Base-by-base conservation (phyloP, 441 rosid genomes). In the Populus trichocarpa region DNA sequence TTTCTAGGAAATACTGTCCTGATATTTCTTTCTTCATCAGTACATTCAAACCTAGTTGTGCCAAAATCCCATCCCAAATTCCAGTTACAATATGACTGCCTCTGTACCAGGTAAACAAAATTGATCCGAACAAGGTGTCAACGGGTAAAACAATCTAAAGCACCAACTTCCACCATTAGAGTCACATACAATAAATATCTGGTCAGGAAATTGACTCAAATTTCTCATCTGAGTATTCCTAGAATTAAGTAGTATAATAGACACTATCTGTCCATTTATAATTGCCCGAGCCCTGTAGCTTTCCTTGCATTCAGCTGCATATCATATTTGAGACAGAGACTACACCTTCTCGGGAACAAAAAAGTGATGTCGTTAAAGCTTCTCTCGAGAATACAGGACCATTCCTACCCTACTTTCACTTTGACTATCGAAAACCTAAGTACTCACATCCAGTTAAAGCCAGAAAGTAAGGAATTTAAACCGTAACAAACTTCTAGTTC, bases 341-440 rank as follows among this genome's bases (percentile, higher is more conserved):
- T 8, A 67, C 14, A 32, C 33, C 57, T 30, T 28, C 32, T 46
- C n/a, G 3, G 30, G 14, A 7, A 9, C 13, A 14, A 25, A 32
- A 33, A 13, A 18, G 71, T 61, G 71, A 70, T 77, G 75, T n/a
- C 63, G 25, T 77, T 61, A 77, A 70, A 61, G 79, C 74, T 77
- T 38, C 36, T 26, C 70, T 50, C 59, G 59, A 5, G 7, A 50
- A 50, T 50, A 50, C 59, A 16, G n/a, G 59, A 50, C n/a, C 59
- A 50, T 16, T 50, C 63, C 26, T 25, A 68, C 76, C 70, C 32
- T 10, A 6, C 30, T 3, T 22, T 76, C 6, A 26, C 20, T 18
- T 25, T 18, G 63, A 70, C 28, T 50, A 35, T 5, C 8, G 8
- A n/a, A 50, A 50, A 50, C n/a, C n/a, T 5, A 50, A 50, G 59